Evolutionary conservation across 345 rosid genomes (phyloP).

Genomic region (Psidium friedrichsthalianum): DNA sequence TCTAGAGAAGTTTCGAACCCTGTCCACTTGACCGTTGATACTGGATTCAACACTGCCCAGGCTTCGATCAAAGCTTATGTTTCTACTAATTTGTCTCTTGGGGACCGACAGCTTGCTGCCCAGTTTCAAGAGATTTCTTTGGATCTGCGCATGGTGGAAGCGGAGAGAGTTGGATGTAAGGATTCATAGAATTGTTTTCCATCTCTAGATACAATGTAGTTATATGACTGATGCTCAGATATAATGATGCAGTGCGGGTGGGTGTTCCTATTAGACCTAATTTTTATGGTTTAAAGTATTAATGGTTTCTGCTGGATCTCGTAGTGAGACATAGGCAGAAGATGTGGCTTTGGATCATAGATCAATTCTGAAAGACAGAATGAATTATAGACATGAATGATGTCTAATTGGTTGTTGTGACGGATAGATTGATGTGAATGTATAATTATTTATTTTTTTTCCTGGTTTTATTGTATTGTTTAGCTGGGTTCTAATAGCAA

Average conservation of each 20-base stretch:
- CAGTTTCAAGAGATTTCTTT: constrained; percentile 94
- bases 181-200: background rate
- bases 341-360: background rate
- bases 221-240: background rate
- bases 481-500: background rate
- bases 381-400: background rate
- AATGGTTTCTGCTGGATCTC: background rate
- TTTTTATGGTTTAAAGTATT: background rate
- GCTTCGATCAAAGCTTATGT: constrained; percentile 75
- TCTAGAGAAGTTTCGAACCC: constrained; percentile 83
- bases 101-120: constrained; percentile 80
- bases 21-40: constrained; percentile 80
- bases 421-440: background rate
- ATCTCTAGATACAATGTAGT: background rate
- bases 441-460: background rate
- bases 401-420: background rate
- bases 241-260: background rate
- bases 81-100: constrained; percentile 65
- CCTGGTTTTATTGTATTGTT: background rate
- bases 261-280: background rate
- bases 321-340: background rate
- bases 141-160: constrained; percentile 93
- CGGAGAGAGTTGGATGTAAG: constrained; percentile 95
- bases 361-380: background rate
- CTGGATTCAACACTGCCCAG: constrained; percentile 70